Evolutionary conservation across 257 asterid species (phyloP).

Genomic region (Fraxinus americana): DNA sequence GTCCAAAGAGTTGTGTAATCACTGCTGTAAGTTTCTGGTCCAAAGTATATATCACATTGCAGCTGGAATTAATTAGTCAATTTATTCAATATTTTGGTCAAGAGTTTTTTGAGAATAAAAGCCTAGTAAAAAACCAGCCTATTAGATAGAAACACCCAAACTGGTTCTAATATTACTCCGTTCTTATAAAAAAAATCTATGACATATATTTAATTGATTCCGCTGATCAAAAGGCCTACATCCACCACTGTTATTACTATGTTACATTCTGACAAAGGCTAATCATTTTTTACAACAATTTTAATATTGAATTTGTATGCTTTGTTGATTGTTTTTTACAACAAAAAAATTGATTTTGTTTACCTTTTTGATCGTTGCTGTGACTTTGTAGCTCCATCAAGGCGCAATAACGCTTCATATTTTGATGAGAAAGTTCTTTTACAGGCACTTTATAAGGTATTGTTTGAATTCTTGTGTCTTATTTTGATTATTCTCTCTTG

Average conservation of each 20-base stretch:
- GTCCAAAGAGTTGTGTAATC: slow-evolving; percentile 14
- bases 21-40: slow-evolving; percentile 7
- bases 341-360: not conserved
- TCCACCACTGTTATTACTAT: not conserved
- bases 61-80: not conserved
- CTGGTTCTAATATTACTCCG: not conserved
- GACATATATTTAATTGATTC: not conserved
- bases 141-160: not conserved
- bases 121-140: not conserved
- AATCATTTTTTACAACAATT: slow-evolving; percentile 2
- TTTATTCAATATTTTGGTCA: not conserved
- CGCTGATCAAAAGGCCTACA: not conserved
- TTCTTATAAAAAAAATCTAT: not conserved
- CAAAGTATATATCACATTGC: not conserved
- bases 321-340: not conserved
- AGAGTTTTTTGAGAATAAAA: not conserved
- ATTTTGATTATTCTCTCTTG: not conserved
- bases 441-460: slow-evolving; percentile 90
- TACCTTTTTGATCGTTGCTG: slow-evolving; percentile 22
- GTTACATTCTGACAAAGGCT: not conserved
- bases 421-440: slow-evolving; percentile 80
- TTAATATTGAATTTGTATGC: not conserved
- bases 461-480: slow-evolving; percentile 7
- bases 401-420: slow-evolving; percentile 63
- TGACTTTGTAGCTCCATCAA: slow-evolving; percentile 50